These are phyloP conservation scores for Xerocomellus amylosporus DNA, from an alignment of 768 basidiomycete species.

Conservation along the genomic window DNA sequence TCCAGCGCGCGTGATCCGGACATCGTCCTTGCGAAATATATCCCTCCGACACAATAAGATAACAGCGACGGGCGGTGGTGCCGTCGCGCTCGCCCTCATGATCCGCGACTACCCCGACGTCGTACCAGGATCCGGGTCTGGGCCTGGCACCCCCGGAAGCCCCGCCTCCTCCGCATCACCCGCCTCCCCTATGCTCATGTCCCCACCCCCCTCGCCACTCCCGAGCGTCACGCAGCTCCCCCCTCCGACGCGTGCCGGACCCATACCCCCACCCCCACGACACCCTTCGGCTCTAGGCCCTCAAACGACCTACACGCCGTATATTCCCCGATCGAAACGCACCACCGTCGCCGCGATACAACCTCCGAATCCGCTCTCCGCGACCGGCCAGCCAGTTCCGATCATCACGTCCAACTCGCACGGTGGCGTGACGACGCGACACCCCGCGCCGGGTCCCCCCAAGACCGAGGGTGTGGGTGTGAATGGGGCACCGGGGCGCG, in stretches of 20 bases:
- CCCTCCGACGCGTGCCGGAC: constrained; percentile 33
- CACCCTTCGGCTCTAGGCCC: constrained; percentile 46
- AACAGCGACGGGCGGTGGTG: constrained; percentile 79
- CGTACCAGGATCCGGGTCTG: constrained; percentile 39
- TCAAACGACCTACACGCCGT: constrained; percentile 81
- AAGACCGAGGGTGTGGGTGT: neutral
- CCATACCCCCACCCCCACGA: constrained; percentile 47
- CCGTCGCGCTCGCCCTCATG: constrained; percentile 92
- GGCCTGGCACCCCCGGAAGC: neutral
- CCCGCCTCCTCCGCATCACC: constrained; percentile 12
- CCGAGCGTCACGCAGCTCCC: constrained; percentile 26
- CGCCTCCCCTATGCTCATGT: constrained; percentile 21
- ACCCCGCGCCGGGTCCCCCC: constrained; percentile 23
- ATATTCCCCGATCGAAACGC: constrained; percentile 66
- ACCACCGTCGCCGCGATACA: constrained; percentile 21
- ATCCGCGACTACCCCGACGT: constrained; percentile 93
- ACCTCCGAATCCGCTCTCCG: constrained; percentile 38
- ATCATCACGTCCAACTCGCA: constrained; percentile 66
- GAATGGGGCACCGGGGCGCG: constrained; percentile 6
- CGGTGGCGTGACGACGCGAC: constrained; percentile 50
- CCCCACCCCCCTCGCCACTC: constrained; percentile 34
- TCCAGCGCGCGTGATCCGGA: constrained; percentile 77
- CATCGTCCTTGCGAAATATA: constrained; percentile 81
- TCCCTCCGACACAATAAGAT: constrained; percentile 90
- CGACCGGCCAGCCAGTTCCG: constrained; percentile 52